phyloP scores from a whole-genome alignment of 495 filamentous ascomycete genomes.

The Poronia punctata region DNA sequence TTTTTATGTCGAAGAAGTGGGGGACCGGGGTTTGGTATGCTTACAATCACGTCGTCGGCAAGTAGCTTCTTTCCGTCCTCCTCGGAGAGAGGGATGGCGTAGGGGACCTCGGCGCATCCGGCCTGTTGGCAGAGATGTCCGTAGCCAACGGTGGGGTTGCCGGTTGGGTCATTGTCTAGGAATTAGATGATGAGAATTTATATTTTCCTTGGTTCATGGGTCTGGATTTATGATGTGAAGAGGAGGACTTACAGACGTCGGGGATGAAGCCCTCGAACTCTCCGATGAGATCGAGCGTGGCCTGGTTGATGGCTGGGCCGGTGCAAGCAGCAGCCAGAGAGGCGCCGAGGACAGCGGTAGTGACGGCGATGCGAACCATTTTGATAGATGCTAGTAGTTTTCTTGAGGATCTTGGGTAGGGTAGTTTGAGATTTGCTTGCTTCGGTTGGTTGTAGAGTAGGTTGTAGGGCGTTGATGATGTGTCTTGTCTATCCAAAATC shows the following conservation, averaged over 20 bases:
- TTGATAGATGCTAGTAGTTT: not conserved
- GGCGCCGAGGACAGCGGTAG: not conserved
- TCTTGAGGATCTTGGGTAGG: no score
- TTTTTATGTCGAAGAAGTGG: no score
- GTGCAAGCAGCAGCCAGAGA: constrained; percentile 11
- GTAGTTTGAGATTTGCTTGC: no score
- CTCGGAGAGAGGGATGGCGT: constrained; percentile 36
- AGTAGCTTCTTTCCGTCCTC: constrained; percentile 35
- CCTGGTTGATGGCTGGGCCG: constrained; percentile 29
- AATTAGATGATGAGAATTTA: not conserved
- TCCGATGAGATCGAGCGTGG: constrained; percentile 33
- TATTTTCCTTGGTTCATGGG: not conserved
- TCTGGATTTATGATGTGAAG: no score
- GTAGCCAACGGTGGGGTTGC: constrained; percentile 45
- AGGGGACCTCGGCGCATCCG: constrained; percentile 38
- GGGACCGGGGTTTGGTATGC: constrained; percentile 2
- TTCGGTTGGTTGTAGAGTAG: no score
- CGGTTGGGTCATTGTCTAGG: constrained; percentile 34
- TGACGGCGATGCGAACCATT: not conserved
- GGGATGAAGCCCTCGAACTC: constrained; percentile 33
- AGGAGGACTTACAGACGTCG: constrained; percentile 11
- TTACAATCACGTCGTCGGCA: constrained; percentile 33
- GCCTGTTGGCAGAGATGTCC: constrained; percentile 41
- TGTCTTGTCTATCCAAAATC: no score
- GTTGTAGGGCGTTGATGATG: no score